phyloP scores from a whole-genome alignment of 805 yeast genomes.

The Myxozyma kluyveri region DNA sequence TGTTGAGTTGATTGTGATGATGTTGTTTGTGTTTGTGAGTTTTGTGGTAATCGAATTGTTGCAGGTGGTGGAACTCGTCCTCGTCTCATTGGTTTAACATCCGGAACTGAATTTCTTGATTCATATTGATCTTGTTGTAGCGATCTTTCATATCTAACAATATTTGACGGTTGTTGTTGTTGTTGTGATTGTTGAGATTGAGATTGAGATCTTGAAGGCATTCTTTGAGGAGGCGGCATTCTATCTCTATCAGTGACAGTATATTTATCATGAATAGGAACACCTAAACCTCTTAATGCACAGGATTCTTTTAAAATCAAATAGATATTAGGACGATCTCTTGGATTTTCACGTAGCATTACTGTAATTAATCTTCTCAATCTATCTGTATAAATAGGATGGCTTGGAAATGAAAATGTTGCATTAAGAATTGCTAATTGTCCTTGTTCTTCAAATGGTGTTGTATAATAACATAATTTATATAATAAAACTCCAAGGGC shows the following conservation, averaged over 20 bases:
- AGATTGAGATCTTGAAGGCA: background rate
- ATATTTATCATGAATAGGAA: conserved; percentile 42
- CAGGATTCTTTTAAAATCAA: conserved; percentile 70
- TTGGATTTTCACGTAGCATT: conserved; percentile 79
- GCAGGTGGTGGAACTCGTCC: conserved; percentile 27
- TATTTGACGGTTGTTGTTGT: background rate
- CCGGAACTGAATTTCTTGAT: conserved; percentile 12
- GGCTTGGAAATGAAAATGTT: conserved; percentile 67
- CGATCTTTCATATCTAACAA: conserved; percentile 16
- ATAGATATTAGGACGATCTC: conserved; percentile 78
- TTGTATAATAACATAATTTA: conserved; percentile 85
- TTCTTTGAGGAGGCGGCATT: conserved; percentile 22
- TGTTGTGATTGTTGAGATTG: background rate
- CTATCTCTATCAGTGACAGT: background rate
- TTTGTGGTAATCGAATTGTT: no score
- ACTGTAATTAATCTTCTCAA: conserved; percentile 72
- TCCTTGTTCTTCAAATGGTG: conserved; percentile 85
- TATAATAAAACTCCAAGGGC: conserved; percentile 90
- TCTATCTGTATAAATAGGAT: conserved; percentile 67
- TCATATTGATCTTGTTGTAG: background rate
- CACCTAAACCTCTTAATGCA: conserved; percentile 54
- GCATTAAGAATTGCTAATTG: conserved; percentile 86
- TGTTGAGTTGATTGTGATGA: background rate
- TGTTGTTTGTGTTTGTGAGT: no score
- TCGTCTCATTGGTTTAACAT: conserved; percentile 28